These are phyloP conservation scores for Salix purpurea DNA, from an alignment of 345 rosid genomes.

Conservation along the genomic window DNA sequence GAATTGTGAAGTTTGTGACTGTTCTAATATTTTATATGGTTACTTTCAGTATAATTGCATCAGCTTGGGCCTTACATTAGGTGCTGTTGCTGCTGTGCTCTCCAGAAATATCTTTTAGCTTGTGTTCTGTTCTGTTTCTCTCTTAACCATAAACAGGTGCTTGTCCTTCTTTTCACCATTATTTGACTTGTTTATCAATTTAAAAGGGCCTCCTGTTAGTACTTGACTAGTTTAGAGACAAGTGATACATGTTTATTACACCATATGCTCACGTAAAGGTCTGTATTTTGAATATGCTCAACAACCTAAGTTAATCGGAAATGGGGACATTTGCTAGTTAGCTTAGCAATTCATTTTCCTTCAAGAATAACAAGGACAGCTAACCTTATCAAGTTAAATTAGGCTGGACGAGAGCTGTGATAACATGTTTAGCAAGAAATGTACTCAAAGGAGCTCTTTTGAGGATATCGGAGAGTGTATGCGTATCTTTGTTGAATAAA, in stretches of 20 bases:
- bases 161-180: neutral
- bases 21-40: conserved; percentile 15
- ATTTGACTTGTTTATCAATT: neutral
- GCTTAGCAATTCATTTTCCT: neutral
- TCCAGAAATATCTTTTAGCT: conserved; percentile 57
- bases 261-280: neutral
- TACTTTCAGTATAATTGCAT: conserved; percentile 79
- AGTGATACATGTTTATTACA: neutral
- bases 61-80: conserved; percentile 81
- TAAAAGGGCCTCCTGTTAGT: neutral
- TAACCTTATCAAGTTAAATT: neutral
- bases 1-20: conserved; percentile 1
- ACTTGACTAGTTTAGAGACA: neutral
- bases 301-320: neutral
- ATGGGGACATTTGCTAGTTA: neutral
- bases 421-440: neutral
- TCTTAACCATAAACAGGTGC: conserved; percentile 93
- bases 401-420: neutral
- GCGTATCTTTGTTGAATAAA: neutral
- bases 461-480: neutral
- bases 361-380: neutral
- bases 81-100: conserved; percentile 77
- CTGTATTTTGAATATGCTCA: neutral
- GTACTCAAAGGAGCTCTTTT: neutral
- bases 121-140: conserved; percentile 70